Evolutionary conservation across 2,329 filamentous ascomycete species (phyloP), one percentile per base, ranked within the genome.

Genomic region (Talaromyces piceae): DNA sequence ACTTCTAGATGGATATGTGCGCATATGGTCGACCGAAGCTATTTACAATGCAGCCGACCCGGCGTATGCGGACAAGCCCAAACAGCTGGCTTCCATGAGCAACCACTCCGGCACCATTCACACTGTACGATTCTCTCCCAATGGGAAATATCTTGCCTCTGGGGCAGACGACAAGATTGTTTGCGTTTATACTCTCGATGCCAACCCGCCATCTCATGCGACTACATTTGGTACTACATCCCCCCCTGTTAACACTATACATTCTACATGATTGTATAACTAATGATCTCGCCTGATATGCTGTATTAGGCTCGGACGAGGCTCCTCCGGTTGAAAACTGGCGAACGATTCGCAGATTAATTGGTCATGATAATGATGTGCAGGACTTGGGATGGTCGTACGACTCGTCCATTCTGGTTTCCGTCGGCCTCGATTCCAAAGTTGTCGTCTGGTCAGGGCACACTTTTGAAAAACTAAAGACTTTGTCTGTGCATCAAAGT

Each of bases 151-250:
- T 67, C 81, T 98, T 48, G 94, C 94, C 28, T 97, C 91, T 9
- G 93, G 93, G 52, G 94, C 94, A 61, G 93, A 98, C 71, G 93
- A 98, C 74, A 96, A 96, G 77, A 91, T 98, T 65, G 94, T 98
- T 58, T 96, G 93, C 71, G 89, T 98, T 58, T 98, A 98, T 71
- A 85, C 88, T 56, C 80, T 96, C 50, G 90, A 97, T 70, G 81
- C 86, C 52, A 88, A 84, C 63, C 83, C 88, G 22, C 87, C 91
- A 3, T 78, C 87, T 25, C 81, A 87, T 62, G 79, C 86, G 48
- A 81, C 87, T 8, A 86, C 87, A 8, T 95, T 95, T 68, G 90
- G 89, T 82, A 82, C 59, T 76, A 68, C 12, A 18, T 5, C 23
- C 22, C 22, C 22, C 23, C 20, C n/a, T n/a, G n/a, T n/a, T n/a